phyloP scores from a whole-genome alignment of 1,139 yeast genomes.

The Sugiyamaella castrensis region DNA sequence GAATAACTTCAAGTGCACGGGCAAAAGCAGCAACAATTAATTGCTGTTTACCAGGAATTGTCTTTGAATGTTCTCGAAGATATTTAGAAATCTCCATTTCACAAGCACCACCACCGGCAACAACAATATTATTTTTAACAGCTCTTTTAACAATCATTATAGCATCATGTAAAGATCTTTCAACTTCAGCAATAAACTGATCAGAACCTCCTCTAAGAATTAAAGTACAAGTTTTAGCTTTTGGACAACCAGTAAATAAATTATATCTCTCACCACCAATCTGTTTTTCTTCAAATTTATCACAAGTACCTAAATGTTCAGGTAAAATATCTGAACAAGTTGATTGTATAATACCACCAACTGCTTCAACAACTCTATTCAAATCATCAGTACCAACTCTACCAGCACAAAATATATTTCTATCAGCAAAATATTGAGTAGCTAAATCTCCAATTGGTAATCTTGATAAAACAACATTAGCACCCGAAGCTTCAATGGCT shows the following conservation, averaged over 20 bases:
- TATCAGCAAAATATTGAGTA: constrained; percentile 95
- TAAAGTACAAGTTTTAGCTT: constrained; percentile 90
- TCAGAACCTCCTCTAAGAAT: constrained; percentile 97
- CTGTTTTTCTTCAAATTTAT: constrained; percentile 82
- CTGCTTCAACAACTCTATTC: constrained; percentile 90
- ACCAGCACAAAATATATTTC: constrained; percentile 96
- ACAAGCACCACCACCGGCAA: constrained; percentile 99
- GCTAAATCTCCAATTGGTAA: constrained; percentile 98
- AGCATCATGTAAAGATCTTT: constrained; percentile 95
- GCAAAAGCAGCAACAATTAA: constrained; percentile 89
- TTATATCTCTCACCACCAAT: constrained; percentile 95
- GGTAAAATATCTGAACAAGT: constrained; percentile 76
- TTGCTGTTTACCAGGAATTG: constrained; percentile 95
- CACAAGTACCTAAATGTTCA: constrained; percentile 83
- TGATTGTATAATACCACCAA: constrained; percentile 88
- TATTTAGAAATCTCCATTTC: constrained; percentile 95
- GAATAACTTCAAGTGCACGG: constrained; percentile 90
- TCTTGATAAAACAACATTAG: constrained; percentile 87
- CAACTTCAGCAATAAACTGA: constrained; percentile 97
- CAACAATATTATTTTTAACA: constrained; percentile 77
- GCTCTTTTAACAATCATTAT: constrained; percentile 98
- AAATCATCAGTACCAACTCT: constrained; percentile 85
- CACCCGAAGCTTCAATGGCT: constrained; percentile 80
- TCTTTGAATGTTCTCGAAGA: constrained; percentile 79
- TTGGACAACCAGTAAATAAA: constrained; percentile 86